phyloP scores from a whole-genome alignment of 441 rosid genomes.

The Pelargonium myrrhifolium region DNA sequence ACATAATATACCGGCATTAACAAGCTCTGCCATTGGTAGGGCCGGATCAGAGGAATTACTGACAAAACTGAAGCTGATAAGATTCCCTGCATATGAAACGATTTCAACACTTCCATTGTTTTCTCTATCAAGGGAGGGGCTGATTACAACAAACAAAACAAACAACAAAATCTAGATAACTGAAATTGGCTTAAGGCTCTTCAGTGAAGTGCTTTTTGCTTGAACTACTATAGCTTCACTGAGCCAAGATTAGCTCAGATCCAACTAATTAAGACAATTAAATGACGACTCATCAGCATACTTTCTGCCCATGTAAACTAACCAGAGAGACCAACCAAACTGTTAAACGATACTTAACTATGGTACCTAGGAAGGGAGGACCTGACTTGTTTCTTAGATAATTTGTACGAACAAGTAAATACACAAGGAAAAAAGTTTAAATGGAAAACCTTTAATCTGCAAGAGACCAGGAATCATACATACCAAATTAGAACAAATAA shows the following conservation, averaged over 20 bases:
- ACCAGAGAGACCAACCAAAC: too few relatives aligned
- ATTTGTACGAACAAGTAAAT: too few relatives aligned
- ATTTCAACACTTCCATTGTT: background rate
- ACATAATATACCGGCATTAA: slow-evolving; percentile 65
- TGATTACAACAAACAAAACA: background rate
- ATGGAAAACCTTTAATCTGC: background rate
- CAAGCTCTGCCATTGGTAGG: slow-evolving; percentile 95
- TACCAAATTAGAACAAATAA: slow-evolving; percentile 95
- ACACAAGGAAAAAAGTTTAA: too few relatives aligned
- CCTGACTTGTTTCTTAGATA: too few relatives aligned
- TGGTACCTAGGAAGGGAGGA: too few relatives aligned
- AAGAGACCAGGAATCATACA: slow-evolving; percentile 14
- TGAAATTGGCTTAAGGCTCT: background rate
- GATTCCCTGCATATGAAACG: slow-evolving; percentile 51
- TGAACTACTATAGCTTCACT: background rate
- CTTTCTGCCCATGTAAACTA: too few relatives aligned
- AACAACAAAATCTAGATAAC: slow-evolving; percentile 4
- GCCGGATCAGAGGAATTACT: slow-evolving; percentile 72
- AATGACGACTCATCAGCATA: too few relatives aligned
- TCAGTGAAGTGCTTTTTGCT: background rate
- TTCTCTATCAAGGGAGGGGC: background rate
- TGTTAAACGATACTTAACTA: too few relatives aligned
- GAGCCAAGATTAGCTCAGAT: background rate
- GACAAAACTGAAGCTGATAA: slow-evolving; percentile 84
- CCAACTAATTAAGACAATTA: background rate